Evolutionary conservation across 768 basidiomycete species (phyloP), one percentile per base, ranked within the genome.

Genomic region (Suillus fuscotomentosus): DNA sequence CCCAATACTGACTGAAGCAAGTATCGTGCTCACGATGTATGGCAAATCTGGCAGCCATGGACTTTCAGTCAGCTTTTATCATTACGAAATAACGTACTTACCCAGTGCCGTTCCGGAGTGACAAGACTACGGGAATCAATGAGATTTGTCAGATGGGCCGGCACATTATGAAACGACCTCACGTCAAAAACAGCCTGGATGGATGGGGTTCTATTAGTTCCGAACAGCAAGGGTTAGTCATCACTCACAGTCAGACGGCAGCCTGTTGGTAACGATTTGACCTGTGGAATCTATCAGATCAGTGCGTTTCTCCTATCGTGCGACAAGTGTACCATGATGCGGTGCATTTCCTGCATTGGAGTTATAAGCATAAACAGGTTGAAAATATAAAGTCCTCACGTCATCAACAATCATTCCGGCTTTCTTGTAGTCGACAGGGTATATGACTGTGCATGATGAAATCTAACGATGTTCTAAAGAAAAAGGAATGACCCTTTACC

Each of bases 351-450:
- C 82, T 83, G 63, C 45, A 6, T n/a, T 41, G 31, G 14, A 9
- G 53, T 53, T 8, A 60, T 62, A 34, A 70, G 60, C 11, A 20
- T 36, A 24, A 43, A 43, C 13, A 24, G 24, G n/a, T 27, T 31
- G 54, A 45, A 56, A 34, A 48, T 9, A 2, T 31, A n/a, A n/a
- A 6, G 42, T 38, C 78, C 84, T 72, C 59, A 88, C 87, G 67
- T 91, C 89, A 66, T 91, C 97, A 20, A 94, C 77, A 62, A 99
- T 95, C 62, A 90, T 83, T 0, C 94, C 92, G 0, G 80, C 79
- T 48, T 79, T 76, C 79, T 92, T 84, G 80, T 88, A 92, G 75
- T 99, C 97, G 22, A 95, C 73, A 0, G 97, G 97, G 72, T 88
- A 98, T 68, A 99, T 96, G 31, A 89, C 91, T 90, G 65, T 3